These are phyloP conservation scores for Nitzschia inconspicua DNA, from an alignment of 108 stramenopile species.

Conservation along the genomic window DNA sequence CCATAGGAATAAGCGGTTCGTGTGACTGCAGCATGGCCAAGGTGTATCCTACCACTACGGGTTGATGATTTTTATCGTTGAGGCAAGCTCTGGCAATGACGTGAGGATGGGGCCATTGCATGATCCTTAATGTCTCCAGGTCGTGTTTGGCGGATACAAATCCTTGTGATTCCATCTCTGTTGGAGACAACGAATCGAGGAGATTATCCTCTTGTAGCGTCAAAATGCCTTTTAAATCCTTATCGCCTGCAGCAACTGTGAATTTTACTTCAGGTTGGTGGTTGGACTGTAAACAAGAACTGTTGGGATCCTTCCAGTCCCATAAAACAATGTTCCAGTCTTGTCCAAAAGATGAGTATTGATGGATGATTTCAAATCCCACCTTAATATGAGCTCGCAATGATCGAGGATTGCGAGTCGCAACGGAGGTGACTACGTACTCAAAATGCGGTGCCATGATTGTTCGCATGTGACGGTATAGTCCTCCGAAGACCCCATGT, in stretches of 20 bases:
- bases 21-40: not conserved
- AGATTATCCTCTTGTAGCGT: not conserved
- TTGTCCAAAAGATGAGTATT: not conserved
- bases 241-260: not conserved
- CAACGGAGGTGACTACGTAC: not conserved
- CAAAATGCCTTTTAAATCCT: not conserved
- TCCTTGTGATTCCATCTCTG: constrained; percentile 10
- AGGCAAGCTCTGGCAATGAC: not conserved
- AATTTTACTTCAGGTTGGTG: too few relatives aligned
- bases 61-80: too few relatives aligned
- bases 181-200: not conserved
- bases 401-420: not conserved
- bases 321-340: constrained; percentile 5
- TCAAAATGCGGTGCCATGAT: constrained; percentile 5
- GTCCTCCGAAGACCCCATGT: not conserved
- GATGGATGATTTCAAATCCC: constrained; percentile 2
- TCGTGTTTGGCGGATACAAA: constrained; percentile 4
- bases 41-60: constrained; percentile 6
- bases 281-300: too few relatives aligned
- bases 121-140: not conserved
- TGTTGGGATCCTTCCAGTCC: too few relatives aligned
- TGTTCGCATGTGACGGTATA: not conserved
- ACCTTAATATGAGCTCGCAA: constrained; percentile 7
- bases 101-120: not conserved
- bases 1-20: not conserved